Percentiles rank a stretch among this genome's conserved stretches.
These are phyloP conservation scores for Fusarium tjaetaba DNA, from an alignment of 2,329 filamentous ascomycete genomes.

Conservation along the genomic window DNA sequence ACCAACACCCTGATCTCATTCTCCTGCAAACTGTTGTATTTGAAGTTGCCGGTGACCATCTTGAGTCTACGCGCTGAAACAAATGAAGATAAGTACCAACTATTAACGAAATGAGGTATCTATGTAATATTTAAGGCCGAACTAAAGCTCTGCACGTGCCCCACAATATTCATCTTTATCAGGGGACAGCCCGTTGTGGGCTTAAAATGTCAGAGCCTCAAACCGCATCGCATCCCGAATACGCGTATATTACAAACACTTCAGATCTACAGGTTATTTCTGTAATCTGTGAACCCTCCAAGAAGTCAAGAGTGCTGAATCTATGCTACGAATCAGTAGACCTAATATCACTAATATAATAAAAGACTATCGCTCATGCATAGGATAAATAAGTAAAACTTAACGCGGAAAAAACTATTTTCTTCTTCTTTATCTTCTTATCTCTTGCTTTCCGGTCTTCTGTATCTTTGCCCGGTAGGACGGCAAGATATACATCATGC, in stretches of 20 bases:
- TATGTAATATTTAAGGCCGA: background rate
- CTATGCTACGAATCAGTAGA: rapidly evolving
- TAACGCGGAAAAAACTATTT: too few relatives aligned
- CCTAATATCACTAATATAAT: rapidly evolving
- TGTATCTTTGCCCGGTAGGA: too few relatives aligned
- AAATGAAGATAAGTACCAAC: background rate
- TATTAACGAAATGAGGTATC: background rate
- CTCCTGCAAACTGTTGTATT: background rate
- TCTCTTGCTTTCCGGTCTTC: too few relatives aligned
- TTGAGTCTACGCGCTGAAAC: background rate
- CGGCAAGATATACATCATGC: too few relatives aligned
- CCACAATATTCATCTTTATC: background rate
- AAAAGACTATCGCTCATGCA: background rate
- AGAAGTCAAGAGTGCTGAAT: background rate
- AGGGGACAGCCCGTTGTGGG: background rate
- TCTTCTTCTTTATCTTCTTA: too few relatives aligned
- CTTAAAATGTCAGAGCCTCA: too few relatives aligned
- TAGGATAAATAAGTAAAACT: too few relatives aligned
- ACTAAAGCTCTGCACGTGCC: background rate
- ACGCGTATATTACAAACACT: background rate
- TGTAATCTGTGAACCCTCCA: background rate
- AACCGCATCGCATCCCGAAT: background rate
- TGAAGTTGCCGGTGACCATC: background rate
- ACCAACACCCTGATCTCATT: background rate
- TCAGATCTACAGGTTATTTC: rapidly evolving